Evolutionary conservation across 192 early-diverging fungal species (phyloP), one percentile per base, ranked within the genome.

Genomic region (Bifiguratus adelaidae): DNA sequence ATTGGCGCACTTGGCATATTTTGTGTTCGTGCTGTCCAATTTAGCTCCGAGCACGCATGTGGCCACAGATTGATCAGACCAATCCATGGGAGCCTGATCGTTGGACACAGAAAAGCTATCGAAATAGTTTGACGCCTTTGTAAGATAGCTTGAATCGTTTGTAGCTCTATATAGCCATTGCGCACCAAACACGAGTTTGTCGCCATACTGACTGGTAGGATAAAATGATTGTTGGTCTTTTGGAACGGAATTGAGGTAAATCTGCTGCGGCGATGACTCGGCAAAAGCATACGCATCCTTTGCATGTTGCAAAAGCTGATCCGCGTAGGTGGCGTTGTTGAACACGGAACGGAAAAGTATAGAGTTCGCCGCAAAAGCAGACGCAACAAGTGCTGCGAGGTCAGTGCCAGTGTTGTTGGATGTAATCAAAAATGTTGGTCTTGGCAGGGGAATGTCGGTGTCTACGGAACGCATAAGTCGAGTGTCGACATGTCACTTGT

Each of bases 121-220:
- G 27, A 73, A 61, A 19, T 73, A 75, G 7, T 49, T 60, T 42
- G 48, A 33, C 2, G 76, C 76, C 29, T 65, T 70, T 15, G 53
- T 30, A 37, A 62, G 44, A 41, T 78, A 80, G 7, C 32, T 51
- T 9, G 48, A 3, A 20, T 71, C 53, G 12, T 60, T 59, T 3
- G 76, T 75, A 3, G 74, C 61, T 27, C 50, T 55, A 53, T 67
- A 73, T 48, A 80, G 57, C 77, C 77, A 80, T 7, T 70, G 55
- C 16, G 76, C 73, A 30, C 60, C 76, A 61, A 52, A 78, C 1
- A 72, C 66, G 0, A 80, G 46, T 42, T 80, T 65, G 40, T 70
- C 63, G 11, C 51, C 40, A 41, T 56, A 73, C 15, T 44, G 45
- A 8, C 52, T 61, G 4, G 76, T 70, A 1, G 33, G 29, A 34